Percentiles rank a stretch among this genome's conserved stretches.
These are phyloP conservation scores for Ustilago cynodontis DNA, from an alignment of 1,284 basidiomycete genomes.

Conservation along the genomic window DNA sequence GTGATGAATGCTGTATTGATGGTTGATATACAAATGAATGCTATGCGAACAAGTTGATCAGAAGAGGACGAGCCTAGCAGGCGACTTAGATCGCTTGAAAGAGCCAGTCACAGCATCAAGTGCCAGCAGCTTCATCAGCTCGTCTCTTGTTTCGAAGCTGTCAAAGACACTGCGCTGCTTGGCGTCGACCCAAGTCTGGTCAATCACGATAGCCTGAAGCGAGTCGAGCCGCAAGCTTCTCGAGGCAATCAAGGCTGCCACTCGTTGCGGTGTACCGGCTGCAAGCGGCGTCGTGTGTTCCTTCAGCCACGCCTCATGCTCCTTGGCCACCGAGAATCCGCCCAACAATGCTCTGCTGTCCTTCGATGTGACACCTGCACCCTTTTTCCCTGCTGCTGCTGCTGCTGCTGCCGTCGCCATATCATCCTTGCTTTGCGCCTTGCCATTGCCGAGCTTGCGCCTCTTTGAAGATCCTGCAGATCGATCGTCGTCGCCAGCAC, in stretches of 20 bases:
- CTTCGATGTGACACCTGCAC: constrained; percentile 16
- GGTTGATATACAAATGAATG: constrained; percentile 4
- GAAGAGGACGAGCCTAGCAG: constrained; percentile 47
- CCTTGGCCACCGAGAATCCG: constrained; percentile 58
- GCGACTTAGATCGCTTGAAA: constrained; percentile 22
- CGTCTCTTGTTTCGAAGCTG: constrained; percentile 62
- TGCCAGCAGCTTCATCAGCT: constrained; percentile 54
- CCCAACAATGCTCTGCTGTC: constrained; percentile 24
- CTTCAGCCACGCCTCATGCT: constrained; percentile 59
- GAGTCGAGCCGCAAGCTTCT: constrained; percentile 52
- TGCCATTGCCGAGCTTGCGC: constrained; percentile 27
- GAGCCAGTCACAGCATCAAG: constrained; percentile 31
- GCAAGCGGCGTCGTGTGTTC: constrained; percentile 57
- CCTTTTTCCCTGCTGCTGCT: constrained; percentile 15
- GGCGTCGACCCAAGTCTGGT: constrained; percentile 62
- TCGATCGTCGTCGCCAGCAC: constrained; percentile 12
- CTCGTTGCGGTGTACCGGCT: constrained; percentile 63
- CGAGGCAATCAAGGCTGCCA: constrained; percentile 51
- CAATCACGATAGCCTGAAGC: constrained; percentile 53
- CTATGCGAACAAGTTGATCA: constrained; percentile 6
- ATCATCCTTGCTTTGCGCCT: constrained; percentile 8
- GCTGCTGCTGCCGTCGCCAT: constrained; percentile 6
- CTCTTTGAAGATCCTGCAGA: constrained; percentile 31
- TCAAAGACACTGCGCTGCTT: constrained; percentile 64
- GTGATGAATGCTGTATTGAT: constrained; percentile 1